These are phyloP conservation scores for Pezicula radicicola DNA, from an alignment of 2,329 filamentous ascomycete species.

Conservation along the genomic window DNA sequence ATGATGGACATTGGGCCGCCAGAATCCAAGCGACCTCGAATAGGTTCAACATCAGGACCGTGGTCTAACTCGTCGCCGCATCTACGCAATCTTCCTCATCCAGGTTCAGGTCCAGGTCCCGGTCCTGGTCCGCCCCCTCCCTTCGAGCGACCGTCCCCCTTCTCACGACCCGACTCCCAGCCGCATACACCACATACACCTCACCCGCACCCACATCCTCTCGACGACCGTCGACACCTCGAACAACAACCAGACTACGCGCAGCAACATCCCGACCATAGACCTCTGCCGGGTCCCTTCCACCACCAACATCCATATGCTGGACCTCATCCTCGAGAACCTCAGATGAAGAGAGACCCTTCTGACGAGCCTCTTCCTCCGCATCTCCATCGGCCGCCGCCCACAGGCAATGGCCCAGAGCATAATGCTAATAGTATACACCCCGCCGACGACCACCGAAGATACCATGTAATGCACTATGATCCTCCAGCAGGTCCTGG, in stretches of 20 bases:
- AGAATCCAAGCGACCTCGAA: conserved; percentile 58
- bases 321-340: conserved; percentile 31
- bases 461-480: conserved; percentile 15
- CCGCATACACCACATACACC: conserved; percentile 33
- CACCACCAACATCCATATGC: conserved; percentile 24
- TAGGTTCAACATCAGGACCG: conserved; percentile 36
- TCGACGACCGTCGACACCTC: conserved; percentile 56
- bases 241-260: conserved; percentile 44
- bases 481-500: conserved; percentile 9
- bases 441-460: conserved; percentile 21
- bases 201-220: conserved; percentile 38
- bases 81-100: conserved; percentile 35
- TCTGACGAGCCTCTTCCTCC: conserved; percentile 30
- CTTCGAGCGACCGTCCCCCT: conserved; percentile 20
- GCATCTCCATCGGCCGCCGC: conserved; percentile 35
- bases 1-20: conserved; percentile 58
- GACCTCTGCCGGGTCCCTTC: conserved; percentile 22
- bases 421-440: conserved; percentile 19
- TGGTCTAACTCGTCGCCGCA: conserved; percentile 46
- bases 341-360: conserved; percentile 50
- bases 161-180: conserved; percentile 30
- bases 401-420: conserved; percentile 22
- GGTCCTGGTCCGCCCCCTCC: conserved; percentile 24
- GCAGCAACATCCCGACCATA: conserved; percentile 43
- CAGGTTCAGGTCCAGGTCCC: conserved; percentile 23